These are phyloP conservation scores for Pholiota microspora DNA, from an alignment of 768 basidiomycete genomes.

Conservation along the genomic window DNA sequence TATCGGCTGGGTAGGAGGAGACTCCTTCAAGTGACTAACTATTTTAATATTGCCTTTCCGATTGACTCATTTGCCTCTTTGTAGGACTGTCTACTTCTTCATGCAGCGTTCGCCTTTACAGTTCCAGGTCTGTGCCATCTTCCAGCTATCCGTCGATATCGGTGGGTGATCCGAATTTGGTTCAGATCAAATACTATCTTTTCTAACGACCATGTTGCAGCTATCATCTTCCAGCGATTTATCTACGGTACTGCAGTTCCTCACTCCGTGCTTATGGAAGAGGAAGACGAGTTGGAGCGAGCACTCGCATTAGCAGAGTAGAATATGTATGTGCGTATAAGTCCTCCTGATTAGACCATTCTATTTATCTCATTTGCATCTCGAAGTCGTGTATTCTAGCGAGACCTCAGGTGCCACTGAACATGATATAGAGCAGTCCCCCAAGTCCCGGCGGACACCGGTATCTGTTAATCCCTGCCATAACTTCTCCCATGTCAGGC, in stretches of 20 bases:
- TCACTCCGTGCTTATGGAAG: slow-evolving; percentile 42
- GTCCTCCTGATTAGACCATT: no score
- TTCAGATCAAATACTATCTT: no score
- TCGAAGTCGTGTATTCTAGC: neutral
- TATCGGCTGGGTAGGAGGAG: slow-evolving; percentile 82
- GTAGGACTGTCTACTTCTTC: slow-evolving; percentile 80
- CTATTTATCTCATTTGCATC: neutral
- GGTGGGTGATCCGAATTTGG: slow-evolving; percentile 42
- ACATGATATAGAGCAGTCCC: slow-evolving; percentile 1
- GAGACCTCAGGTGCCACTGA: neutral
- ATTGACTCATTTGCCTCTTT: neutral
- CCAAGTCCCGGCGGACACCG: neutral
- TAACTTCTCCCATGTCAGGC: slow-evolving; percentile 1
- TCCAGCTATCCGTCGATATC: slow-evolving; percentile 77
- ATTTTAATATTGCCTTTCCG: neutral
- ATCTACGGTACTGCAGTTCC: slow-evolving; percentile 72
- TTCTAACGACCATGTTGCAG: slow-evolving; percentile 25
- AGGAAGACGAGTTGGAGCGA: slow-evolving; percentile 74
- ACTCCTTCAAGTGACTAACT: slow-evolving; percentile 71
- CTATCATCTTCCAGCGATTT: slow-evolving; percentile 71
- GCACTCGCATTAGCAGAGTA: slow-evolving; percentile 62
- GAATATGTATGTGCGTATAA: neutral
- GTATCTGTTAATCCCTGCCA: neutral
- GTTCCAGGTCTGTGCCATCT: slow-evolving; percentile 81
- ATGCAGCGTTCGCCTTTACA: slow-evolving; percentile 68